These are phyloP conservation scores for Colletotrichum sp. DNA, from an alignment of 2,329 filamentous ascomycete genomes.

Conservation along the genomic window DNA sequence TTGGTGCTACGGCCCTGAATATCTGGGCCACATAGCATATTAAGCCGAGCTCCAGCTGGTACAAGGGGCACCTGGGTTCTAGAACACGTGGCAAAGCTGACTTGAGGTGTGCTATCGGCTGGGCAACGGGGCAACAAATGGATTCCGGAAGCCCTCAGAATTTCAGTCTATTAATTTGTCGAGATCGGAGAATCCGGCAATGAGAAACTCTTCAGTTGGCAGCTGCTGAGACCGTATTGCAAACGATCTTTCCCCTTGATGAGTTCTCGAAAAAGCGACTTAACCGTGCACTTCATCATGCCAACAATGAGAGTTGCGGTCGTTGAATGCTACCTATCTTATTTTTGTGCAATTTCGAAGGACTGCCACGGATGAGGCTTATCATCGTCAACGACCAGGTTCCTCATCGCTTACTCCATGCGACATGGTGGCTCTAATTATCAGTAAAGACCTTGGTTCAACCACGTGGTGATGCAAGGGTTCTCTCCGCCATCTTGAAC, in stretches of 20 bases:
- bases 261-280: background rate
- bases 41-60: background rate
- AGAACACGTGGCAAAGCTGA: background rate
- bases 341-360: background rate
- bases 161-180: background rate
- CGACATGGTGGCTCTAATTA: background rate
- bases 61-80: background rate
- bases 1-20: background rate
- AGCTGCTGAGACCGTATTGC: background rate
- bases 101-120: background rate
- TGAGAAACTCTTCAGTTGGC: background rate
- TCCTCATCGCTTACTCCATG: background rate
- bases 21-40: background rate
- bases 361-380: background rate
- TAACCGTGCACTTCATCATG: background rate
- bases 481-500: background rate
- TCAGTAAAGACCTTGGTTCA: background rate
- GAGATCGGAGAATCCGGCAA: background rate
- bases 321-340: background rate
- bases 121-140: background rate
- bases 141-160: background rate
- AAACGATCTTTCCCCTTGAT: background rate
- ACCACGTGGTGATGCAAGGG: background rate
- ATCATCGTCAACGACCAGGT: background rate
- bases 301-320: background rate